Conservation (phyloP, 305 asterid species). For the Solanum hybrid region DNA sequence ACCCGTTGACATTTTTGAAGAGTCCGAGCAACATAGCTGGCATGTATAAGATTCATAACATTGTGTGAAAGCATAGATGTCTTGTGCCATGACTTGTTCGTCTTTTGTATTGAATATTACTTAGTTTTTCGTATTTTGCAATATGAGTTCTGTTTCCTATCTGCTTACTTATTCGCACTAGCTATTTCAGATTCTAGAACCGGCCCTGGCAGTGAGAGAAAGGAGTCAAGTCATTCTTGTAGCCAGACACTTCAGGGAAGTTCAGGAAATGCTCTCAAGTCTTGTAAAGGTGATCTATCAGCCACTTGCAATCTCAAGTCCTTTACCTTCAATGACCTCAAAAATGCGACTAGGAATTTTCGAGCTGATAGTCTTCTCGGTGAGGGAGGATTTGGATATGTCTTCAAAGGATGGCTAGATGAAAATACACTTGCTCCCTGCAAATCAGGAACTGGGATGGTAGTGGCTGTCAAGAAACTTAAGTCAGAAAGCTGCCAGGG, state of each 20-base stretch:
- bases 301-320: constrained; percentile 47
- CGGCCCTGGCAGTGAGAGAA: constrained; percentile 11
- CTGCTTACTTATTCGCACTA: background rate
- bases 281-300: constrained; percentile 4
- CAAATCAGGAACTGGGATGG: constrained; percentile 61
- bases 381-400: constrained; percentile 81
- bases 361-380: constrained; percentile 70
- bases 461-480: constrained; percentile 72
- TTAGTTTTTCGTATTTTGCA: background rate
- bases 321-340: constrained; percentile 57
- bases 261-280: background rate
- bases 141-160: background rate
- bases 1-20: too few species aligned
- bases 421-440: constrained; percentile 50
- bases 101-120: background rate
- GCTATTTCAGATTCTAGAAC: constrained; percentile 30
- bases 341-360: constrained; percentile 61
- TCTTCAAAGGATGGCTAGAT: constrained; percentile 82
- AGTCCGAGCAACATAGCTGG: background rate
- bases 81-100: background rate
- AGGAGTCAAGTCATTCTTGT: background rate
- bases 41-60: background rate
- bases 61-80: background rate
- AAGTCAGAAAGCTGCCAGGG: constrained; percentile 73
- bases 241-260: constrained; percentile 14